Conservation (phyloP, 2,329 filamentous ascomycete species). For the Trichoderma lentiforme region DNA sequence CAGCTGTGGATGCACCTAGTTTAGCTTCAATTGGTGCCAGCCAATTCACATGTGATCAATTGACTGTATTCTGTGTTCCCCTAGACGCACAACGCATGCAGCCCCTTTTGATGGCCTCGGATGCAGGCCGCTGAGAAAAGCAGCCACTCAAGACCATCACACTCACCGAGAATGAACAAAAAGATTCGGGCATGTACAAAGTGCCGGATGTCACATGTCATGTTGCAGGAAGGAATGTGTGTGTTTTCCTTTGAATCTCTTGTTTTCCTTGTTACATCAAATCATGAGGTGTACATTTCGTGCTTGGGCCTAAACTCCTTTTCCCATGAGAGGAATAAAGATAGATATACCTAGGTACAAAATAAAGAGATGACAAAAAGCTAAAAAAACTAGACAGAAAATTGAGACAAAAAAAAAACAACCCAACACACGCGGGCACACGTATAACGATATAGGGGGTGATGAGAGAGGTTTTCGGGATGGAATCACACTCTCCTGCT, state of each 20-base stretch:
- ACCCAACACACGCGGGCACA: background rate
- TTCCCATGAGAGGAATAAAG: background rate
- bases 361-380: background rate
- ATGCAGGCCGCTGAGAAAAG: background rate
- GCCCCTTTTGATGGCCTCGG: background rate
- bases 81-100: background rate
- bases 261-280: background rate
- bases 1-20: background rate
- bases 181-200: background rate
- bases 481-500: background rate
- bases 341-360: constrained; percentile 11
- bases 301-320: constrained; percentile 5
- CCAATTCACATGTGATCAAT: background rate
- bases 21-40: background rate
- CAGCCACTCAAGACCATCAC: background rate
- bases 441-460: background rate
- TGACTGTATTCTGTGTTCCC: background rate
- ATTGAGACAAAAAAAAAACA: background rate
- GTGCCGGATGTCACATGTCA: background rate
- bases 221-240: background rate
- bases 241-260: background rate
- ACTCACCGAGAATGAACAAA: constrained; percentile 5
- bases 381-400: background rate
- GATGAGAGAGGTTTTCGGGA: background rate
- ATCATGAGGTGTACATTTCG: constrained; percentile 10